phyloP scores from a whole-genome alignment of 129 eudicot species.

The Apium graveolens region DNA sequence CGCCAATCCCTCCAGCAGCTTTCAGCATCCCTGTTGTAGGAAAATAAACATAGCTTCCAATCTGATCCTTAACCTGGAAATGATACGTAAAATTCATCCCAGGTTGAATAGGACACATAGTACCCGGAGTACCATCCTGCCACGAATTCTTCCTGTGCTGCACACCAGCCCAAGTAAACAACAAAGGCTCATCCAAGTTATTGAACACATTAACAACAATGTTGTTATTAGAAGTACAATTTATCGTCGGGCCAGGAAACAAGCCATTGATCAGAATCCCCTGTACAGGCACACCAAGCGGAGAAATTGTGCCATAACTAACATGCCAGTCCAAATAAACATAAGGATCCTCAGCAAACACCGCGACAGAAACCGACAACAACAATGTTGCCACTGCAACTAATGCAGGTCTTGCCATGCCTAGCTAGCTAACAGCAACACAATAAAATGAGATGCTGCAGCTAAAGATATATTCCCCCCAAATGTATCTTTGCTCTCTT shows the following conservation, averaged over 20 bases:
- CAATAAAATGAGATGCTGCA: background rate
- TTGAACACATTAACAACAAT: constrained; percentile 44
- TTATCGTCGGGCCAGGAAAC: constrained; percentile 45
- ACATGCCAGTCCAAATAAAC: constrained; percentile 35
- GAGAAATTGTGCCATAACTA: constrained; percentile 41
- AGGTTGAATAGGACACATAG: constrained; percentile 51
- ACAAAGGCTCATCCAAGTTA: constrained; percentile 46
- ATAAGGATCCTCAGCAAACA: constrained; percentile 40
- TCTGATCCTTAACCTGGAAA: constrained; percentile 62
- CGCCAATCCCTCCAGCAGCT: constrained; percentile 56
- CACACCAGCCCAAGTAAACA: constrained; percentile 45
- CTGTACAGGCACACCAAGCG: constrained; percentile 39
- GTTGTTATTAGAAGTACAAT: constrained; percentile 49
- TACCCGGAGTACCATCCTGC: constrained; percentile 46
- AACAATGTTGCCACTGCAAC: background rate
- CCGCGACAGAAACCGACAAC: constrained; percentile 3
- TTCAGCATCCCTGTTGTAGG: constrained; percentile 34
- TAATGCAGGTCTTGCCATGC: background rate
- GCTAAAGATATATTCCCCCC: constrained; percentile 4
- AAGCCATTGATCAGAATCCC: constrained; percentile 44
- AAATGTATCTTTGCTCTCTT: background rate
- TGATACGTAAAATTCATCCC: constrained; percentile 40
- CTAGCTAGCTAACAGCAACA: background rate
- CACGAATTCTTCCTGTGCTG: constrained; percentile 59
- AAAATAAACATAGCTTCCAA: constrained; percentile 43